Conservation (phyloP, 2,329 filamentous ascomycete species). For the Aspergillus caelatus region DNA sequence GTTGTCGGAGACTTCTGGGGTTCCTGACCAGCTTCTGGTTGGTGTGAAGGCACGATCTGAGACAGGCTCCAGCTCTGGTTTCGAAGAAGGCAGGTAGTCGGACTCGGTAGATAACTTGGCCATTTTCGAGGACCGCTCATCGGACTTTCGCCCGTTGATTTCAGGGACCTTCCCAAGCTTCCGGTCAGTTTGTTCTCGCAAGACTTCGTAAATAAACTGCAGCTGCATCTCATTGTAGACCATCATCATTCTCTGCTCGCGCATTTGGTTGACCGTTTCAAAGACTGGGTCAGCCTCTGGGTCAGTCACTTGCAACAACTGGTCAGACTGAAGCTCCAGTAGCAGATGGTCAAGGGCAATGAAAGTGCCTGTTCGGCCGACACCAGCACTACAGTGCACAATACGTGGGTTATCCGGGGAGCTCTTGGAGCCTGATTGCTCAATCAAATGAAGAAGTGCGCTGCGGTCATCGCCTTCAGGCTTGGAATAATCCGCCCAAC, state of each 20-base stretch:
- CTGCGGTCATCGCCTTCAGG: constrained; percentile 61
- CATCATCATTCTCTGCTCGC: constrained; percentile 92
- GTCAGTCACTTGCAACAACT: constrained; percentile 55
- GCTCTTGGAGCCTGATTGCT: constrained; percentile 47
- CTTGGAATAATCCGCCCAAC: constrained; percentile 89
- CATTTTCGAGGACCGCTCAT: constrained; percentile 40
- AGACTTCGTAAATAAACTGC: constrained; percentile 82
- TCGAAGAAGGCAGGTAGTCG: constrained; percentile 33
- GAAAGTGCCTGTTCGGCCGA: constrained; percentile 92
- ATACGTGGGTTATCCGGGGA: constrained; percentile 71
- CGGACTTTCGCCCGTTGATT: constrained; percentile 23
- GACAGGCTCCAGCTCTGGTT: constrained; percentile 40
- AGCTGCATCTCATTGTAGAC: constrained; percentile 88
- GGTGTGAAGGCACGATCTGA: constrained; percentile 28
- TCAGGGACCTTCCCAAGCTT: constrained; percentile 34
- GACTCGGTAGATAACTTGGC: constrained; percentile 35
- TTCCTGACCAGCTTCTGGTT: constrained; percentile 31
- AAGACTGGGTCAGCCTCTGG: constrained; percentile 69
- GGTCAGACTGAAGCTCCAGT: constrained; percentile 75
- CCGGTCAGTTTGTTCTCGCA: constrained; percentile 60
- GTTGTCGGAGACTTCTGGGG: constrained; percentile 33
- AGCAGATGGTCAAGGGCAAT: constrained; percentile 93
- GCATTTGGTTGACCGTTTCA: constrained; percentile 75
- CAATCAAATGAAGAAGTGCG: constrained; percentile 56
- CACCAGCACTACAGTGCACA: constrained; percentile 86